Percentiles rank a stretch among this genome's conserved stretches.
These are phyloP conservation scores for Colletotrichum scovillei DNA, from an alignment of 2,329 filamentous ascomycete species.

Conservation along the genomic window DNA sequence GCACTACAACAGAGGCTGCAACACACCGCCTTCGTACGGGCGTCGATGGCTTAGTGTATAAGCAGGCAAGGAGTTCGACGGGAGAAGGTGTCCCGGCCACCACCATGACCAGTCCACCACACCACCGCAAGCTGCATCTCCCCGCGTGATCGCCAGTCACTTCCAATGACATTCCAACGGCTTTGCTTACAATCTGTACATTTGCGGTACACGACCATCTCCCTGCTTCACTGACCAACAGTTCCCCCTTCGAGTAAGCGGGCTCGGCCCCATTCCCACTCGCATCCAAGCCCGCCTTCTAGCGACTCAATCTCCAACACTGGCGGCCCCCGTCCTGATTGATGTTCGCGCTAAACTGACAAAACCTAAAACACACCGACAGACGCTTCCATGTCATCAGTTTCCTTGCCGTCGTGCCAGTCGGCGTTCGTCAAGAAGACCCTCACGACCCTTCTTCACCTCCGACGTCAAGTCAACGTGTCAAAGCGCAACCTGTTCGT, in stretches of 20 bases:
- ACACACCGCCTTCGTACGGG: conserved; percentile 3
- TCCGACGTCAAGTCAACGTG: conserved; percentile 3
- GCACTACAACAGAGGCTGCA: neutral
- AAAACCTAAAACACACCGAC: conserved; percentile 33
- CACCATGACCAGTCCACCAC: neutral
- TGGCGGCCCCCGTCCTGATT: conserved; percentile 20
- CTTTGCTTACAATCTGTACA: neutral
- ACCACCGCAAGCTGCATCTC: neutral
- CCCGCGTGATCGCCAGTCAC: neutral
- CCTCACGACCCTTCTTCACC: neutral
- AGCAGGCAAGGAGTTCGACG: neutral
- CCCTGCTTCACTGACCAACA: conserved; percentile 22
- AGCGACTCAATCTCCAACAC: conserved; percentile 33
- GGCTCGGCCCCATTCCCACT: conserved; percentile 23
- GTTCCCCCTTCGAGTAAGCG: conserved; percentile 7
- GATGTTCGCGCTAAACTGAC: conserved; percentile 6
- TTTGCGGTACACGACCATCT: conserved; percentile 3
- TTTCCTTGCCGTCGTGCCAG: conserved; percentile 16
- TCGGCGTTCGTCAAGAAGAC: neutral
- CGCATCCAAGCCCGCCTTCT: conserved; percentile 4
- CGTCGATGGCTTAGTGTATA: neutral
- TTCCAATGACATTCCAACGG: neutral
- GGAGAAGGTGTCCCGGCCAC: too few species aligned
- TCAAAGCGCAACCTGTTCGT: conserved; percentile 21
- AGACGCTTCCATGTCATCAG: conserved; percentile 4